Conservation (phyloP, 179 eudicot genomes). For the Nepenthes alata region DNA sequence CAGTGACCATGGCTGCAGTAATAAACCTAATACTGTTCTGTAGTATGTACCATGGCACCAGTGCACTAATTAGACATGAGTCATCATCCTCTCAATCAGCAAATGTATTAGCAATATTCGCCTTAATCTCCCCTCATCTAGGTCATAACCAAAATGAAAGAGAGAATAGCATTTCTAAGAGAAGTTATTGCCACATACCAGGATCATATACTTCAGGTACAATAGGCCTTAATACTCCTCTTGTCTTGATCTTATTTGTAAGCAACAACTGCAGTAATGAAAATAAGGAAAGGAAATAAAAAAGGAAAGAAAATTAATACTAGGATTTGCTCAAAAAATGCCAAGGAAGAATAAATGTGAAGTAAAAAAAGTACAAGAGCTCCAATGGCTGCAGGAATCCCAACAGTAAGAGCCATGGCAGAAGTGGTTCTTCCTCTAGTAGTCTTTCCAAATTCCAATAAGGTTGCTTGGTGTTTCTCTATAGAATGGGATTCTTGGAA, state of each 20-base stretch:
- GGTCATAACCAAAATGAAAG: too few species aligned
- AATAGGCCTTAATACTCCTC: slow-evolving; percentile 74
- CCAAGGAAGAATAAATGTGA: not conserved
- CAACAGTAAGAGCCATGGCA: slow-evolving; percentile 92
- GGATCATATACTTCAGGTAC: slow-evolving; percentile 79
- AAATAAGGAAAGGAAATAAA: not conserved
- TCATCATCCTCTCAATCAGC: not conserved
- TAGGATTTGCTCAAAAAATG: not conserved
- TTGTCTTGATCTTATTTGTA: slow-evolving; percentile 52
- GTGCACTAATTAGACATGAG: not conserved
- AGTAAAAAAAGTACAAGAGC: slow-evolving; percentile 46
- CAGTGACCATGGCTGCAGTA: too few species aligned
- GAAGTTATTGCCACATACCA: slow-evolving; percentile 26
- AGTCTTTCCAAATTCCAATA: slow-evolving; percentile 72
- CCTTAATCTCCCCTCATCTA: too few species aligned
- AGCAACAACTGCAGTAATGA: slow-evolving; percentile 55
- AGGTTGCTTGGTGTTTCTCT: slow-evolving; percentile 66
- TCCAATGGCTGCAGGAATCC: slow-evolving; percentile 85
- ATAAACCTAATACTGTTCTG: too few species aligned
- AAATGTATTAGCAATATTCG: too few species aligned
- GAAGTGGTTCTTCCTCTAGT: slow-evolving; percentile 46
- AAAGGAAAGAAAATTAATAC: not conserved
- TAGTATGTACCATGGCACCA: not conserved
- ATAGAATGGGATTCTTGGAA: slow-evolving; percentile 35
- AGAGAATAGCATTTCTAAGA: not conserved